Base-by-base conservation (phyloP, 2,329 filamentous ascomycete genomes). In the Colletotrichum graminicola region DNA sequence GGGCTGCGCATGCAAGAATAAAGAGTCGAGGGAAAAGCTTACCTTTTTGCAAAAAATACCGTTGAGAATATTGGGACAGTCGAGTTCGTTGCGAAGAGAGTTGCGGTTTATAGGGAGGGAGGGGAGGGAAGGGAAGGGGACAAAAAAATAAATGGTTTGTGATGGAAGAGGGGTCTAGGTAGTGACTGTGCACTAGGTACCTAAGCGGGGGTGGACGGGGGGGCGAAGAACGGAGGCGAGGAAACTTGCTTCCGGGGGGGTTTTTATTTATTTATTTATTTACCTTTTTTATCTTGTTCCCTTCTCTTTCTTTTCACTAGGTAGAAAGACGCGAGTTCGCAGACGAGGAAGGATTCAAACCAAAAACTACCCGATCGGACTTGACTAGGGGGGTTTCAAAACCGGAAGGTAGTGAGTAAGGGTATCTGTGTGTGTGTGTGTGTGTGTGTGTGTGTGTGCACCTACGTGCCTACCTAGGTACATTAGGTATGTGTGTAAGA, bases 11-110 rank as follows among this genome's bases (percentile, higher is more conserved):
- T 54, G 66, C 54, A 66, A 47, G 45, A 59, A 62, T 32, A 49
- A 59, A 62, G 45, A 61, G 43, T 61, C n/a, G 41, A 66, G 41
- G 26, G 36, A 34, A 56, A 66, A 61, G 62, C 70, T 72, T 67
- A 72, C 70, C 49, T 72, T 67, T 66, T 71, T 62, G 67, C 61
- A 61, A 66, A 72, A 71, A 66, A 61, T 43, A n/a, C 39, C 49
- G 57, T 72, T 61, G 32, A 26, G 54, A 55, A 60, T 67, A 52
- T 45, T 32, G 29, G 65, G 59, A 47, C 59, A 34, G 43, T 59
- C n/a, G 56, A 54, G 39, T 47, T 68, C 41, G 69, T 68, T 63
- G n/a, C 47, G 43, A 55, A 55, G 60, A 68, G 56, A 51, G 54
- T 69, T 69, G 69, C 47, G 60, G 26, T 72, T 72, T 34, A 62